Evolutionary conservation across 2,329 filamentous ascomycete species (phyloP), one percentile per base, ranked within the genome.

Genomic region (Xylaria sp.): DNA sequence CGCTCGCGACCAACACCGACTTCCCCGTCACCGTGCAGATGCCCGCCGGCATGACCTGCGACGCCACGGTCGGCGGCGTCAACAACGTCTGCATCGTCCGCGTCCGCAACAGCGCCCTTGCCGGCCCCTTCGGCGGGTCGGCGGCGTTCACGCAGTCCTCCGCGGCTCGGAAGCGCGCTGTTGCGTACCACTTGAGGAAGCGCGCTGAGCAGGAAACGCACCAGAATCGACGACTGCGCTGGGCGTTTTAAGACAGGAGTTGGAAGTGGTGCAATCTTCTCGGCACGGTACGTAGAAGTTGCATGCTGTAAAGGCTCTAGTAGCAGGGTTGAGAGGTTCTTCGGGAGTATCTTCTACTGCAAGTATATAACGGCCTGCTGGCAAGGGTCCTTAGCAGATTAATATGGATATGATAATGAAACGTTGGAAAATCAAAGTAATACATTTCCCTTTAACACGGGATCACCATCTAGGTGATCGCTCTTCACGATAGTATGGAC

Each of bases 81-180:
- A 69, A 78, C 62, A 86, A 87, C 69, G 87, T 90, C 68, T 90
- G 88, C 77, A 76, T 90, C 60, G 86, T 87, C 31, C 84, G 87
- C 60, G 78, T 90, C 59, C 83, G 85, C 71, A 90, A 90, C 78
- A 69, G 75, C 3, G 84, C 87, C 11, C 75, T 81, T 17, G 86
- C 87, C 9, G 87, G 87, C 4, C 87, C 88, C 21, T 90, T 90
- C 65, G 87, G 88, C 70, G 87, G 87, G 54, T 86, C 85, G 13
- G 86, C 81, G 31, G 87, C 86, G 31, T 90, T 90, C 74, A 89
- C 86, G 0, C 85, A 88, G 80, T 81, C 79, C 57, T 57, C 81
- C 13, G 79, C 80, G 15, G 84, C 83, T 17, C 80, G 83, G 76
- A 89, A 88, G 84, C 80, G 87, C 48, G 85, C 87, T 38, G 76